phyloP scores from a whole-genome alignment of 768 basidiomycete genomes.

The Mycena epipterygia region DNA sequence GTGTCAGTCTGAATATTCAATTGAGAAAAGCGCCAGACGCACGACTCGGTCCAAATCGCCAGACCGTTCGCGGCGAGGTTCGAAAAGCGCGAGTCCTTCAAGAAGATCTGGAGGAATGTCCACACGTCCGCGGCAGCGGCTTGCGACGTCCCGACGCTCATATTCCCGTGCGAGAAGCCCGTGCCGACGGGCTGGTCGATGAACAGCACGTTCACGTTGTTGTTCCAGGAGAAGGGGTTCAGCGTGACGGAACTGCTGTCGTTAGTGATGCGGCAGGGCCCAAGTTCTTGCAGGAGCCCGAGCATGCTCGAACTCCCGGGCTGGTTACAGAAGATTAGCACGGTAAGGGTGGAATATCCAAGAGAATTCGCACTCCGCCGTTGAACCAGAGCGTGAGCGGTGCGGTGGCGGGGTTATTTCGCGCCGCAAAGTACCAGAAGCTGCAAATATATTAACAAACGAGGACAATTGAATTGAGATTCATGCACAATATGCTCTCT shows the following conservation, averaged over 20 bases:
- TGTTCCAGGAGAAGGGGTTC: slow-evolving; percentile 73
- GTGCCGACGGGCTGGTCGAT: slow-evolving; percentile 77
- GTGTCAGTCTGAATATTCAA: not conserved
- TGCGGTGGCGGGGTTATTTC: slow-evolving; percentile 72
- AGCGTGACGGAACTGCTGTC: slow-evolving; percentile 61
- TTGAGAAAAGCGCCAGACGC: slow-evolving; percentile 23
- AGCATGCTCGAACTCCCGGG: slow-evolving; percentile 71
- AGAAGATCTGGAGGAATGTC: slow-evolving; percentile 74
- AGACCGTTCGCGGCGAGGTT: slow-evolving; percentile 60
- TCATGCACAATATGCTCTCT: slow-evolving; percentile 54
- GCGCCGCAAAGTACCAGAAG: slow-evolving; percentile 80
- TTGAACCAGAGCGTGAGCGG: slow-evolving; percentile 78
- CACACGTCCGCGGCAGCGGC: slow-evolving; percentile 71
- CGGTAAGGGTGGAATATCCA: too few species aligned
- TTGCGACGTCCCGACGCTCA: slow-evolving; percentile 64
- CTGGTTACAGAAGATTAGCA: slow-evolving; percentile 39
- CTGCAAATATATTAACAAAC: slow-evolving; percentile 46
- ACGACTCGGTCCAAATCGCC: slow-evolving; percentile 78
- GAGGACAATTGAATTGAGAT: not conserved
- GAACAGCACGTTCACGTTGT: slow-evolving; percentile 68
- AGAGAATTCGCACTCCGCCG: slow-evolving; percentile 59
- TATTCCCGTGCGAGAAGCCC: slow-evolving; percentile 72
- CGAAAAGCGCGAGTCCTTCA: slow-evolving; percentile 66
- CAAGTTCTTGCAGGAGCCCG: slow-evolving; percentile 82
- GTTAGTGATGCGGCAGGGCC: slow-evolving; percentile 78